Evolutionary conservation across 352 stramenopile genomes (phyloP).

Genomic region (Phytopythium oedochilum): DNA sequence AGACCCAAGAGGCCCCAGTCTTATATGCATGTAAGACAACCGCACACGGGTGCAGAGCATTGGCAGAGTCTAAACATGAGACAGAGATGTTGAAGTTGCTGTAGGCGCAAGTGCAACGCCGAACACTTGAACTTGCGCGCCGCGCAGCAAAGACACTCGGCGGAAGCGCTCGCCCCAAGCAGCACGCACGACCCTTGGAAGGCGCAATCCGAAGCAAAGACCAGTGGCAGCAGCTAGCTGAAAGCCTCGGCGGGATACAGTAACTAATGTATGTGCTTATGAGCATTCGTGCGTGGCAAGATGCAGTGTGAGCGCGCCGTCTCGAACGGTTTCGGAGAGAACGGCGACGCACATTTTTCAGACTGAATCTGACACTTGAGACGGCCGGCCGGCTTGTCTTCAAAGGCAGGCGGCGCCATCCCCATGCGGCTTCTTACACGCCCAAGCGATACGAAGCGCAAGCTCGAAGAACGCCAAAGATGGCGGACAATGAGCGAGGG

Average conservation of each 20-base stretch:
- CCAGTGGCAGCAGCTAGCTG: background rate
- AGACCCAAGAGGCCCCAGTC: too few species aligned
- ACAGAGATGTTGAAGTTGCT: background rate
- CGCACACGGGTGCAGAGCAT: too few species aligned
- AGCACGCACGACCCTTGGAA: background rate
- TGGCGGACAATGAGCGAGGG: too few species aligned
- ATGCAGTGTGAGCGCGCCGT: too few species aligned
- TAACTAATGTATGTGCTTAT: background rate
- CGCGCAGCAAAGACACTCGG: background rate
- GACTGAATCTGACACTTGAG: too few species aligned
- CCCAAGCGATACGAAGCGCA: background rate
- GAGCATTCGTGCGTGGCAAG: background rate
- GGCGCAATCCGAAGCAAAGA: background rate
- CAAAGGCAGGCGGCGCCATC: too few species aligned
- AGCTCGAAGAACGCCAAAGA: too few species aligned
- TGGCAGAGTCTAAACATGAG: background rate
- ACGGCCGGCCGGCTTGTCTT: too few species aligned
- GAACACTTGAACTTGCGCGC: background rate
- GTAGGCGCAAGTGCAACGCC: background rate
- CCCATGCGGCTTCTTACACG: background rate
- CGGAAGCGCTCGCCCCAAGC: background rate
- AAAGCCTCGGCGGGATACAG: background rate
- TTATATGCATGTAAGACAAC: too few species aligned
- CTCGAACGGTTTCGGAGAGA: background rate
- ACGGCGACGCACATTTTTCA: background rate